These are phyloP conservation scores for Chaetomium fimeti DNA, from an alignment of 495 filamentous ascomycete species.

Conservation along the genomic window DNA sequence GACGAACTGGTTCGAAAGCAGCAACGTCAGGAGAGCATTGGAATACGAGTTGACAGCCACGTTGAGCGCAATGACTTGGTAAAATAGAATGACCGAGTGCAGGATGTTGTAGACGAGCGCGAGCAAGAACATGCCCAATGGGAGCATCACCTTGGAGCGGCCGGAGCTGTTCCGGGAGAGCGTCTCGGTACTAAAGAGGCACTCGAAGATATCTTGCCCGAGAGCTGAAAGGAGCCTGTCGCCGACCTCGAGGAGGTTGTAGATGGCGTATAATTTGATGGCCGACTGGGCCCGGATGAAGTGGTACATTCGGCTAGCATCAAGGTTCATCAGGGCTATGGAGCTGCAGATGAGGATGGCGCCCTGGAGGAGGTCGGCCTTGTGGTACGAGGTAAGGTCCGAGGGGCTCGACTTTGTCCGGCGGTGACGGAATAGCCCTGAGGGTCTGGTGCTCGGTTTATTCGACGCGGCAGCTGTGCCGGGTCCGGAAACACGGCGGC, in stretches of 20 bases:
- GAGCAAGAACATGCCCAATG: slow-evolving; percentile 85
- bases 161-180: slow-evolving; percentile 84
- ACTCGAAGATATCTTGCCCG: slow-evolving; percentile 94
- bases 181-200: slow-evolving; percentile 87
- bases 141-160: slow-evolving; percentile 86
- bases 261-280: slow-evolving; percentile 98
- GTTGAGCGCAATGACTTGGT: slow-evolving; percentile 95
- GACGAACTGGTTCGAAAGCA: slow-evolving; percentile 94
- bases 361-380: slow-evolving; percentile 91
- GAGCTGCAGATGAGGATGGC: slow-evolving; percentile 81
- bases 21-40: slow-evolving; percentile 86
- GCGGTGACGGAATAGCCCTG: slow-evolving; percentile 58
- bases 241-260: slow-evolving; percentile 87
- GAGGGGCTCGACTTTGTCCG: slow-evolving; percentile 83
- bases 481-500: slow-evolving; percentile 5
- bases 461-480: slow-evolving; percentile 1
- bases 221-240: slow-evolving; percentile 86
- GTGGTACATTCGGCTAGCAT: slow-evolving; percentile 98
- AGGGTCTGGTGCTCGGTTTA: slow-evolving; percentile 20
- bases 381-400: slow-evolving; percentile 78
- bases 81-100: slow-evolving; percentile 86
- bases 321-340: slow-evolving; percentile 81
- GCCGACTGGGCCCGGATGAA: slow-evolving; percentile 93
- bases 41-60: slow-evolving; percentile 99
- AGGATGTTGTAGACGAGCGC: slow-evolving; percentile 83